phyloP scores from a whole-genome alignment of 345 rosid genomes.

The Brassica juncea region DNA sequence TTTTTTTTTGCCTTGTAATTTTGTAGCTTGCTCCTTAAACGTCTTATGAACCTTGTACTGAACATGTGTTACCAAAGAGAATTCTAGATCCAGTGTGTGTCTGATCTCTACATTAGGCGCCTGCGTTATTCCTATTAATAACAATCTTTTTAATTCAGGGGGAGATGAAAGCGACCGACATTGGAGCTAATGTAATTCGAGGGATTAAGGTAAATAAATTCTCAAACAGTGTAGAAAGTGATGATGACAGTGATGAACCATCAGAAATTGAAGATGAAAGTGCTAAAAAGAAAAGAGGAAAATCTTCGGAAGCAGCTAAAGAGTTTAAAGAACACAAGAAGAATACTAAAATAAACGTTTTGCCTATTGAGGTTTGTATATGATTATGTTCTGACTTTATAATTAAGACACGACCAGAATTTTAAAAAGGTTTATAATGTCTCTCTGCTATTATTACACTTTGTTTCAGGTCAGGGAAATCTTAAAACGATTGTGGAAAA shows the following conservation, averaged over 20 bases:
- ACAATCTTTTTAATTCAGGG: slow-evolving; percentile 40
- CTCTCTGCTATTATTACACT: not conserved
- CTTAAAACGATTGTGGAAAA: slow-evolving; percentile 69
- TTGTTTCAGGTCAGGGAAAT: slow-evolving; percentile 62
- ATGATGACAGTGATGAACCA: slow-evolving; percentile 35
- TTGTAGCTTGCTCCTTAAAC: not conserved
- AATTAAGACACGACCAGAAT: not conserved
- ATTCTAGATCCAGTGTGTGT: not conserved
- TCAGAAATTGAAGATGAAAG: slow-evolving; percentile 32
- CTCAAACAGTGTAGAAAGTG: slow-evolving; percentile 44
- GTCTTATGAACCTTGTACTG: not conserved
- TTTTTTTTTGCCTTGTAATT: not conserved
- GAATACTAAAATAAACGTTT: slow-evolving; percentile 47
- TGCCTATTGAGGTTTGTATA: slow-evolving; percentile 70
- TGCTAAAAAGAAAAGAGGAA: slow-evolving; percentile 40
- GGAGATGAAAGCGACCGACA: slow-evolving; percentile 45
- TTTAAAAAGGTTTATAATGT: slow-evolving; percentile 6
- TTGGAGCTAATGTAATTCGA: slow-evolving; percentile 56
- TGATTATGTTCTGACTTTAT: not conserved
- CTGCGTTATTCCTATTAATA: not conserved
- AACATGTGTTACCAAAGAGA: no score
- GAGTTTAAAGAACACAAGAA: slow-evolving; percentile 46
- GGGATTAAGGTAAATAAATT: slow-evolving; percentile 44
- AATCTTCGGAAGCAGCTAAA: slow-evolving; percentile 27
- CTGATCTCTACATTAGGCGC: not conserved